These are phyloP conservation scores for Acanthamoeba healyi DNA, from an alignment of 208 protist species.

Conservation along the genomic window DNA sequence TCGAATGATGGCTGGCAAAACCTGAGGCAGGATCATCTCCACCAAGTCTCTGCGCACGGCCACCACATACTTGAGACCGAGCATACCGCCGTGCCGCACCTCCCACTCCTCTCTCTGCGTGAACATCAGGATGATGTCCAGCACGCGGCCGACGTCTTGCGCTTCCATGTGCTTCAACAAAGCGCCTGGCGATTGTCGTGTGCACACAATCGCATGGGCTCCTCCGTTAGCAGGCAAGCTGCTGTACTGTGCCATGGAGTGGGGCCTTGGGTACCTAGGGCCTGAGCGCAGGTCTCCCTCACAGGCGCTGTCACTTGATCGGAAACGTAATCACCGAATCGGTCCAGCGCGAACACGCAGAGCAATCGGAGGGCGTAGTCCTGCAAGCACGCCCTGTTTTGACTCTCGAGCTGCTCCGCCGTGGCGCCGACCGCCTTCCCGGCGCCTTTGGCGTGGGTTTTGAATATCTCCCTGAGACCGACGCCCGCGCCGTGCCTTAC, in stretches of 20 bases:
- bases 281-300: constrained; percentile 89
- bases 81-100: constrained; percentile 85
- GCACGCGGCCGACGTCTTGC: constrained; percentile 71
- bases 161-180: constrained; percentile 82
- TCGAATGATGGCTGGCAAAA: constrained; percentile 76
- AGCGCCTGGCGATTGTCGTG: constrained; percentile 86
- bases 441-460: constrained; percentile 82
- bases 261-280: constrained; percentile 87
- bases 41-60: constrained; percentile 85
- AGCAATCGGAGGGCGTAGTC: constrained; percentile 89
- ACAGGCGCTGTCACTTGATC: constrained; percentile 83
- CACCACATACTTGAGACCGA: constrained; percentile 90
- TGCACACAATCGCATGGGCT: background rate
- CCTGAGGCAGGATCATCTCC: constrained; percentile 61
- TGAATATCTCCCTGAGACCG: constrained; percentile 89
- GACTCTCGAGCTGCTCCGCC: constrained; percentile 41
- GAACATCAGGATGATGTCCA: constrained; percentile 81
- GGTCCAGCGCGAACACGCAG: constrained; percentile 89
- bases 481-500: constrained; percentile 89
- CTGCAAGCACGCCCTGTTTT: constrained; percentile 87
- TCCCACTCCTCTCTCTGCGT: constrained; percentile 73
- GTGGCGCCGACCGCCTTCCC: constrained; percentile 65
- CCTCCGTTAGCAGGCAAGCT: constrained; percentile 78
- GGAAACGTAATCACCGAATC: constrained; percentile 90
- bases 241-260: too few species aligned